These are phyloP conservation scores for Cadophora luteo-olivacea DNA, from an alignment of 2,329 filamentous ascomycete species.

Conservation along the genomic window DNA sequence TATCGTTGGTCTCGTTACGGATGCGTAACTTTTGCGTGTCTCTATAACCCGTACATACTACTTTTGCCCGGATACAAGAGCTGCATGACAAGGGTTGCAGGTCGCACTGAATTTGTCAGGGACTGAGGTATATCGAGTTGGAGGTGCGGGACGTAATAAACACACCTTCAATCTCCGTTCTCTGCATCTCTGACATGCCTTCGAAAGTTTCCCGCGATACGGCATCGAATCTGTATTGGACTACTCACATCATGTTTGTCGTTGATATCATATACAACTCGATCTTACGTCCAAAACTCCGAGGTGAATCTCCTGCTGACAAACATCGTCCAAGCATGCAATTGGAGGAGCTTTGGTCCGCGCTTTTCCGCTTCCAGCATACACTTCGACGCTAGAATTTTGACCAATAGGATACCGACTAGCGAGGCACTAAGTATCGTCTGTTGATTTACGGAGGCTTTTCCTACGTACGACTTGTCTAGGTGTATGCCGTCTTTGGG, in stretches of 20 bases:
- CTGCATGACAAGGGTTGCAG: conserved; percentile 22
- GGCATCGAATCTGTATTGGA: background rate
- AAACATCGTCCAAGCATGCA: background rate
- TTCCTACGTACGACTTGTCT: no score
- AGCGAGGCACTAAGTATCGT: no score
- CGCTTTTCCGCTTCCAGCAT: background rate
- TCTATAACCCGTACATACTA: conserved; percentile 30
- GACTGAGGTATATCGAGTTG: background rate
- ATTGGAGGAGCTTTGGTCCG: background rate
- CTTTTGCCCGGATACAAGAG: conserved; percentile 29
- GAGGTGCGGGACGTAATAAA: background rate
- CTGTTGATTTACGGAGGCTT: no score
- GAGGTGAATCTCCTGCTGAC: background rate
- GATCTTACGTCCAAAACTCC: background rate
- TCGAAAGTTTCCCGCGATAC: conserved; percentile 28
- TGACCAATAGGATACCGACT: background rate
- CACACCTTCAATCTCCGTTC: conserved; percentile 30
- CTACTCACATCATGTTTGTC: background rate
- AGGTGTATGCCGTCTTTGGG: background rate
- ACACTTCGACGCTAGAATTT: background rate
- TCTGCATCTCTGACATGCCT: conserved; percentile 34
- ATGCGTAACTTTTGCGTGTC: conserved; percentile 30
- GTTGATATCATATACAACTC: background rate
- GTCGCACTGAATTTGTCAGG: conserved; percentile 29
- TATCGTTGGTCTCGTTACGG: conserved; percentile 25